Conservation (phyloP, 768 basidiomycete species). For the Termitomyces sp. region DNA sequence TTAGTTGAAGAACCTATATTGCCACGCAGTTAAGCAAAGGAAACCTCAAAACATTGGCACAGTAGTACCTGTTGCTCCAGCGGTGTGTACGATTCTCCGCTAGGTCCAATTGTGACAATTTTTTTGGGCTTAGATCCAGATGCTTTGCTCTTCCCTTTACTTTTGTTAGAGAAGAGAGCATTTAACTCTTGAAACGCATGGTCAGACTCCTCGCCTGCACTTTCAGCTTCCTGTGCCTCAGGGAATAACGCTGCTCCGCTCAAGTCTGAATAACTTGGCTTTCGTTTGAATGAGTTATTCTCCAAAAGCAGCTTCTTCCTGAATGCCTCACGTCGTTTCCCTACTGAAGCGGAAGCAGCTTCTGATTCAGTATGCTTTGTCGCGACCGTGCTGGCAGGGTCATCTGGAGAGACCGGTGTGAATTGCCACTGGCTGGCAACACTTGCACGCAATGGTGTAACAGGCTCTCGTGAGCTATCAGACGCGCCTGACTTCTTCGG, state of each 20-base stretch:
- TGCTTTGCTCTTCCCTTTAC: slow-evolving; percentile 26
- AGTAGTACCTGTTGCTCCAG: slow-evolving; percentile 59
- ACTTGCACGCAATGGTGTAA: not conserved
- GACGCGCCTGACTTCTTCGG: slow-evolving; percentile 12
- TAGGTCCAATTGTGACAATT: slow-evolving; percentile 50
- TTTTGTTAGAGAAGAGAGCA: slow-evolving; percentile 38
- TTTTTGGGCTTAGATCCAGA: slow-evolving; percentile 26
- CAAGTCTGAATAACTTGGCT: slow-evolving; percentile 10
- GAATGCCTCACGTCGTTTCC: slow-evolving; percentile 34
- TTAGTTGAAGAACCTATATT: slow-evolving; percentile 49
- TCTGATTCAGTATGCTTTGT: slow-evolving; percentile 14
- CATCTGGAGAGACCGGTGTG: slow-evolving; percentile 25
- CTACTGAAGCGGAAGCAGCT: slow-evolving; percentile 17
- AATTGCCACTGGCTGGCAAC: slow-evolving; percentile 38
- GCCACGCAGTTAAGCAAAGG: not conserved
- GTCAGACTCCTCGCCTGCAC: slow-evolving; percentile 38
- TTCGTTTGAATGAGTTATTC: slow-evolving; percentile 31
- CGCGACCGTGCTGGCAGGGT: slow-evolving; percentile 7
- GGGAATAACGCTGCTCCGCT: slow-evolving; percentile 12
- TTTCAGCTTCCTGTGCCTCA: slow-evolving; percentile 19
- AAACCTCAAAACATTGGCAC: not conserved
- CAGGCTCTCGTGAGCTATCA: not conserved
- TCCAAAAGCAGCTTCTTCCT: slow-evolving; percentile 45
- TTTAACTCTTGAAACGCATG: slow-evolving; percentile 40
- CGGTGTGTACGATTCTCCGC: slow-evolving; percentile 69